Base-by-base conservation (phyloP, 768 basidiomycete species). In the Cubamyces lactineus region DNA sequence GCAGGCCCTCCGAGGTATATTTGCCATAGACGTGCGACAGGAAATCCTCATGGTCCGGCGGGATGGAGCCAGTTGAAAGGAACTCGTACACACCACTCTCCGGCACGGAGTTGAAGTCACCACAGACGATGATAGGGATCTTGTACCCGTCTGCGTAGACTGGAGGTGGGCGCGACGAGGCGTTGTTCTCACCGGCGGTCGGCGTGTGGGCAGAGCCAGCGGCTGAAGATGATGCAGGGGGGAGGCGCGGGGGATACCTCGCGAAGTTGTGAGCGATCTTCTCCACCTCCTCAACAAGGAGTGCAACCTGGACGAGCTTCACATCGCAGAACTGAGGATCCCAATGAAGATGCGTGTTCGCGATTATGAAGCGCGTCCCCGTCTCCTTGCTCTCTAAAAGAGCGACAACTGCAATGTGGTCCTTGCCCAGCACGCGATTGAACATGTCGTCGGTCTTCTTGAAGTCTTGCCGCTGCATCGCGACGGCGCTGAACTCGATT, bases 401-500 rank as follows among this genome's bases (percentile, higher is more conserved):
- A 68, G 87, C 86, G 59, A 96, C 80, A 65, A 94, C 86, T 48
- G 94, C 94, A 65, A 98, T 92, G 71, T 98, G 86, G 75, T 98
- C 96, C 73, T 94, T 92, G 64, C 91, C 90, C 67, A 98, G 84
- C 57, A 98, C 94, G 34, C 97, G 94, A 72, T 98, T 98, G 84
- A 98, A 98, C 95, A 98, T 96, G 79, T 98, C 96, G 70, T 98
- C 95, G 17, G 94, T 96, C 78, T 95, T 94, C 81, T 94, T 94
- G 79, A 95, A 94, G 73, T 96, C 94, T 52, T 89, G 86, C 26
- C 94, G 86, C 69, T 94, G 91, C 85, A 98, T 90, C 19, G 96
- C 96, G 64, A 95, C 83, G 39, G 91, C 84, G 72, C 89, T 92
- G 78, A 96, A 99, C 74, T 98, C 97, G 71, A 98, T 83, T 42